A percentile compares a stretch with the other conserved stretches of the same genome.
Conservation (phyloP, 495 filamentous ascomycete species). For the Paragyromitra xinjiangensis region DNA sequence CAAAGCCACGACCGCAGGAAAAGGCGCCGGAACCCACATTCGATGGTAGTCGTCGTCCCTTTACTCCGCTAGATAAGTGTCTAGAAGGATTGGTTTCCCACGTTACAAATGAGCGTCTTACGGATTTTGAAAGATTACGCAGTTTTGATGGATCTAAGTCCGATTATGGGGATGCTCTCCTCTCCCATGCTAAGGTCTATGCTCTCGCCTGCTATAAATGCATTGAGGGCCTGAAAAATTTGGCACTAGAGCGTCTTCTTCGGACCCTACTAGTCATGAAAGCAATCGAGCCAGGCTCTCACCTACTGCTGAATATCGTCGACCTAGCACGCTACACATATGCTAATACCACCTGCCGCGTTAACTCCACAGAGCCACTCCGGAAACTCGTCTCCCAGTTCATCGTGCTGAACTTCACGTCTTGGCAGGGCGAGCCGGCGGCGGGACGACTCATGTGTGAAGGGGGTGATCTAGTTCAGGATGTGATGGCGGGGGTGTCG, state of each 20-base stretch:
- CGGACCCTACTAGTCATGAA: not conserved
- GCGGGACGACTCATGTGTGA: not conserved
- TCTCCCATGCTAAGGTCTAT: constrained; percentile 5
- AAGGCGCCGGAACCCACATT: not conserved
- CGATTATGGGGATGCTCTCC: constrained; percentile 1
- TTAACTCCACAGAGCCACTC: not conserved
- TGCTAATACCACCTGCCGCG: not conserved
- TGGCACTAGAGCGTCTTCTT: not conserved
- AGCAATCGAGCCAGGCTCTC: not conserved
- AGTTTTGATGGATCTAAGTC: not conserved
- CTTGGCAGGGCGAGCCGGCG: not conserved
- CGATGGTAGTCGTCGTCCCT: not conserved
- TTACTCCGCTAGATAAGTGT: constrained; percentile 2
- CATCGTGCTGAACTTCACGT: not conserved
- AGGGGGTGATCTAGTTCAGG: not conserved
- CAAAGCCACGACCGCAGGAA: not conserved
- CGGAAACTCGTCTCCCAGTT: not conserved
- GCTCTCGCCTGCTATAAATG: constrained; percentile 10
- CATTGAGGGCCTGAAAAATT: not conserved
- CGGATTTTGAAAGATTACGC: not conserved
- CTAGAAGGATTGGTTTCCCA: not conserved
- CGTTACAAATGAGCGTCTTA: not conserved
- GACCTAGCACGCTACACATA: not conserved
- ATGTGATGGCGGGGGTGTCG: not conserved
- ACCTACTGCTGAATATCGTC: not conserved